These are phyloP conservation scores for Leccinellum albellum DNA, from an alignment of 768 basidiomycete genomes.

Conservation along the genomic window DNA sequence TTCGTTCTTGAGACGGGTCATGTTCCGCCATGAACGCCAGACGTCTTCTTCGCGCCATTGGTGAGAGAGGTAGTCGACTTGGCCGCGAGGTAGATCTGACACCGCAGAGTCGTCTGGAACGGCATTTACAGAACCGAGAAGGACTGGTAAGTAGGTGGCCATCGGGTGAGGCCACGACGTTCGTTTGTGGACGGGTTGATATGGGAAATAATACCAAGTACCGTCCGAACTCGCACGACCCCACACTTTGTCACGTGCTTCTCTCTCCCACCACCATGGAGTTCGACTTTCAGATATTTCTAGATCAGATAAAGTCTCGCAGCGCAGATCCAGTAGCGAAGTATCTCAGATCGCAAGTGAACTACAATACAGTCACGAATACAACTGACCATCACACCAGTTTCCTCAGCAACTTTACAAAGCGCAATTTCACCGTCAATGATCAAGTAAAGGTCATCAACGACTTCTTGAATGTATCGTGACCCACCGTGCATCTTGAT, in stretches of 20 bases:
- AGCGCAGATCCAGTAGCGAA: constrained; percentile 90
- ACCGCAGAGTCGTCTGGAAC: constrained; percentile 75
- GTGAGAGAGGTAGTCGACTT: constrained; percentile 98
- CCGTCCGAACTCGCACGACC: no score
- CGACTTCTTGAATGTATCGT: constrained; percentile 76
- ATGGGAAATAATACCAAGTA: neutral
- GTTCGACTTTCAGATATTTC: constrained; percentile 93
- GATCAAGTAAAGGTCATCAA: constrained; percentile 96
- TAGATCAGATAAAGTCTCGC: constrained; percentile 90
- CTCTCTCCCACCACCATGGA: constrained; percentile 33
- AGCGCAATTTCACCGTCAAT: constrained; percentile 83
- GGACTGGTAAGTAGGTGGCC: constrained; percentile 68
- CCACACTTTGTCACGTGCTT: neutral
- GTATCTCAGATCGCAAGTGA: constrained; percentile 87
- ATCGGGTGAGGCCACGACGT: constrained; percentile 29
- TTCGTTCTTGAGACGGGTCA: constrained; percentile 98
- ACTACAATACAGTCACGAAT: neutral
- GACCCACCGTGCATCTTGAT: neutral
- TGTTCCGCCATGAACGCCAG: constrained; percentile 96
- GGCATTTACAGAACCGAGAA: constrained; percentile 60
- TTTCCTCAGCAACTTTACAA: constrained; percentile 90
- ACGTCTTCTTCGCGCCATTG: constrained; percentile 98
- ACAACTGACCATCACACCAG: constrained; percentile 37
- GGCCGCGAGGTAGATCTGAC: constrained; percentile 81
- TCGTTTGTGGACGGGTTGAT: neutral